Percentiles rank a stretch among this genome's conserved stretches.
Evolutionary conservation across 164 flowering plant genomes (phyloP).

Genomic region (Euptelea pleiosperma): DNA sequence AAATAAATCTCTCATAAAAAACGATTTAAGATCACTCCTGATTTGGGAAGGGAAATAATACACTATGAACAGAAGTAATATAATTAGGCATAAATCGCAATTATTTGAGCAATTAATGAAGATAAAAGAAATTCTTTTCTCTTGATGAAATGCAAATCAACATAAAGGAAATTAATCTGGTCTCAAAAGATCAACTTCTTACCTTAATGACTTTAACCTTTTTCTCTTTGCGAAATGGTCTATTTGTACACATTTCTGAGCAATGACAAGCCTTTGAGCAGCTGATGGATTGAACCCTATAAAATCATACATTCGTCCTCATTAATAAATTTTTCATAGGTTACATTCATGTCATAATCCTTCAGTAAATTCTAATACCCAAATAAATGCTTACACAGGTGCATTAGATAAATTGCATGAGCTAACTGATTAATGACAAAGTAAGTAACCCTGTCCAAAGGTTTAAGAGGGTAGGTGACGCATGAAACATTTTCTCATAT

Average conservation of each 20-base stretch:
- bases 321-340: neutral
- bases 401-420: no score
- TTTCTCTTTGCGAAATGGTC: slow-evolving; percentile 90
- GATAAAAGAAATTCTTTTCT: no score
- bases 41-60: neutral
- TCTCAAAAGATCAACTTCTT: neutral
- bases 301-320: slow-evolving; percentile 10
- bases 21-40: neutral
- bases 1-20: neutral
- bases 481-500: no score
- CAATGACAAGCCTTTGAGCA: slow-evolving; percentile 89
- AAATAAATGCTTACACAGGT: slow-evolving; percentile 1
- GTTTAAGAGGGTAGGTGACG: no score
- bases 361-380: neutral
- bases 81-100: no score
- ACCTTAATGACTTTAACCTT: slow-evolving; percentile 80
- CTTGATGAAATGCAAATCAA: neutral
- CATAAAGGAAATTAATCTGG: neutral
- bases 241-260: slow-evolving; percentile 69
- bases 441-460: no score
- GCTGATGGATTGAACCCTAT: slow-evolving; percentile 89
- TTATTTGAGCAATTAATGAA: no score
- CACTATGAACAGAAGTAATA: neutral
- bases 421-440: no score
- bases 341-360: no score